Base-by-base conservation (phyloP, 1,284 basidiomycete species). In the Rhodofomes roseus region DNA sequence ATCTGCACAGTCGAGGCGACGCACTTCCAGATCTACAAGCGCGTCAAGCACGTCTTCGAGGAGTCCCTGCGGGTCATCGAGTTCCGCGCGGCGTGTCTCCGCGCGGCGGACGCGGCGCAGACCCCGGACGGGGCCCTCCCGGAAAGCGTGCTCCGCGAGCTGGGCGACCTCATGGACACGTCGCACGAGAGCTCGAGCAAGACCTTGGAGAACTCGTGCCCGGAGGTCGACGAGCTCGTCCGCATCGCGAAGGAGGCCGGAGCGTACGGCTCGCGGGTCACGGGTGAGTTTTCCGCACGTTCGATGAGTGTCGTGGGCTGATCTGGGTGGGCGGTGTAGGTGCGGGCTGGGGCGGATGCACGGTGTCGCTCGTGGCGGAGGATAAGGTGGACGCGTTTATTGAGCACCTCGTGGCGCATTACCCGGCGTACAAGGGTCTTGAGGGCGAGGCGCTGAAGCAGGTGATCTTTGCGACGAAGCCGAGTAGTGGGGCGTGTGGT, bases 261-360 rank as follows among this genome's bases (percentile, higher is more conserved):
- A 11, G 91, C 92, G 8, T 82, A 87, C 60, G 93, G 93, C 1
- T 88, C 86, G 65, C 81, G 91, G 36, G 73, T 92, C 22, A 93
- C 92, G 34, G 90, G 90, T 84, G 54, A 34, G 29, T 36, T 8
- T 31, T 12, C 31, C 27, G 36, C n/a, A 20, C 22, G 54, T 6
- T 16, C 4, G 1, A 34, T 23, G 1, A 9, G 20, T 36, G 3
- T 18, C 1, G n/a, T 8, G 8, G 31, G 20, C 46, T 52, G 31
- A 52, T 31, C 1, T 25, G 50, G 36, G 31, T 11, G 50, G 12
- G 12, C 20, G 14, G 14, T 16, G n/a, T 34, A 34, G 90, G 90
- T 44, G 93, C 93, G 0, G 93, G 93, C 1, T 96, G 93, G 93
- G 94, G 94, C 54, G 94, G 94, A 12, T 94, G 92, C 65, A 90